Base-by-base conservation (phyloP, 768 basidiomycete genomes). In the Gloeophyllum trabeum region DNA sequence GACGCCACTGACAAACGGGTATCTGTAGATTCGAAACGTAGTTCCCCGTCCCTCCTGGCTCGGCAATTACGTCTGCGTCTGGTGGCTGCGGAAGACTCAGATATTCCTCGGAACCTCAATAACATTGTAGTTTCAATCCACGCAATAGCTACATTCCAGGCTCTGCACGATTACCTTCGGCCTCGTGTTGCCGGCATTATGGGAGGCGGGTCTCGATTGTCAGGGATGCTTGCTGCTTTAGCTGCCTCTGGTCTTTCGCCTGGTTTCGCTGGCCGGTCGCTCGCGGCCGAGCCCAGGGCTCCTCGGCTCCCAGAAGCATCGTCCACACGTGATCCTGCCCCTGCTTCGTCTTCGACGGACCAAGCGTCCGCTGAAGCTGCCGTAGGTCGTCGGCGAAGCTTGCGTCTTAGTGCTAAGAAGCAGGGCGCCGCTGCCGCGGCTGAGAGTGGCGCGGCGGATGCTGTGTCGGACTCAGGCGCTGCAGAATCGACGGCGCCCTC, bases 81-180 rank as follows among this genome's bases (percentile, higher is more conserved):
- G 13, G 72, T 88, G n/a, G 90, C 92, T 1, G 81, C 81, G 6
- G 90, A 96, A 41, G 88, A 86, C 24, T 77, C 85, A 0, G 91
- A 92, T 49, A 75, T 94, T 18, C 94, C 96, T 14, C 79, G 82
- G 42, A 82, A 75, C 54, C 65, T 88, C 24, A 84, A 84, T 53
- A 92, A 89, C 50, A 87, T 98, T 54, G 88, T 91, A 28, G 88
- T 98, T 18, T 97, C 93, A 5, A 98, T 98, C 46, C 94, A 98
- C 56, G 94, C 93, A 4, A 96, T 98, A 47, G 94, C 96, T 1
- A 97, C 92, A 1, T 91, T 98, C 73, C 91, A 96, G 58, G 92
- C 94, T 1, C 71, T 98, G 23, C 89, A 96, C 54, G 93, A 96
- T 58, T 99, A 97, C 58, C 75, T 98, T 10, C 82, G 91, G 1